These are phyloP conservation scores for Auricularia auricula-judae DNA, from an alignment of 768 basidiomycete genomes.

Conservation along the genomic window DNA sequence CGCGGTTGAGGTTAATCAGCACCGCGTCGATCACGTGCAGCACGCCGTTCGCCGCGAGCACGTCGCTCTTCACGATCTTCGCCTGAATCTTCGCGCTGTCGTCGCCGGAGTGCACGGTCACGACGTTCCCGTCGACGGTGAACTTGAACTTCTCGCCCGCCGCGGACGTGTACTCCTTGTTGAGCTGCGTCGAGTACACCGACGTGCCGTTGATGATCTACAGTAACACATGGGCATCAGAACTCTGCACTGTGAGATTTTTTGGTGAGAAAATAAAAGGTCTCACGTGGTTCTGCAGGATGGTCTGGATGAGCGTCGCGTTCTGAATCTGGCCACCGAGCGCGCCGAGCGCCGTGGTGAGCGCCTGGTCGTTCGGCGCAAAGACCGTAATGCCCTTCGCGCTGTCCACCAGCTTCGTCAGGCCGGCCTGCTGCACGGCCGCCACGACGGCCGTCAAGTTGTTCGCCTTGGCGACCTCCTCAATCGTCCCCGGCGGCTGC, in stretches of 20 bases:
- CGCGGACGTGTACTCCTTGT: constrained; percentile 37
- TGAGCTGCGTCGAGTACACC: constrained; percentile 46
- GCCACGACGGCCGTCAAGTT: constrained; percentile 32
- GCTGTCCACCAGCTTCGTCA: constrained; percentile 26
- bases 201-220: constrained; percentile 60
- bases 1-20: constrained; percentile 32
- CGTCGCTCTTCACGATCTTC: constrained; percentile 44
- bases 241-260: no score
- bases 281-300: constrained; percentile 53
- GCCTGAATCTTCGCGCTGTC: constrained; percentile 32
- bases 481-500: constrained; percentile 37
- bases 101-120: constrained; percentile 32
- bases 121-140: constrained; percentile 42
- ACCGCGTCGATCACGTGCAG: constrained; percentile 50
- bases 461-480: constrained; percentile 28
- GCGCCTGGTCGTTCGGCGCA: constrained; percentile 44
- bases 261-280: no score
- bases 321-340: constrained; percentile 31
- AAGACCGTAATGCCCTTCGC: constrained; percentile 55
- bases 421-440: constrained; percentile 21
- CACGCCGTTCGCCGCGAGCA: constrained; percentile 57
- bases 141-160: constrained; percentile 45
- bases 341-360: constrained; percentile 26
- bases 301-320: constrained; percentile 27
- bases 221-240: not conserved